These are phyloP conservation scores for Fusarium sp. DNA, from an alignment of 2,329 filamentous ascomycete species.

Conservation along the genomic window DNA sequence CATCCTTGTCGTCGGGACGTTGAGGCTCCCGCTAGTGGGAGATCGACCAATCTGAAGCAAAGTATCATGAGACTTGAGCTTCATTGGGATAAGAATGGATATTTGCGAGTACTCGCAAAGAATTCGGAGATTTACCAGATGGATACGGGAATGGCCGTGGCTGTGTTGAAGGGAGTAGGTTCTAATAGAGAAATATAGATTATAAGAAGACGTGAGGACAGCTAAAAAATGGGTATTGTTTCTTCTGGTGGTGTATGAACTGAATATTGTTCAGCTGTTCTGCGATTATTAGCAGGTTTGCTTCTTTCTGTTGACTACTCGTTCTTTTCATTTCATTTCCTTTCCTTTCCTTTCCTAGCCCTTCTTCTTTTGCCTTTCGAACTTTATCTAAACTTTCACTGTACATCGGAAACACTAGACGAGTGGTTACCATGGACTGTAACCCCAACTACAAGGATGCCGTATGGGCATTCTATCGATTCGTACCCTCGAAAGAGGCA, in stretches of 20 bases:
- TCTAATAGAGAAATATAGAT: neutral
- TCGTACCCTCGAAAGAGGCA: constrained; percentile 39
- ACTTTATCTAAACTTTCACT: neutral
- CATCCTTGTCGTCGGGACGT: constrained; percentile 15
- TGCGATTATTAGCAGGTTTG: too few relatives aligned
- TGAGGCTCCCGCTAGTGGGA: constrained; percentile 6
- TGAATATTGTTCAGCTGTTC: neutral
- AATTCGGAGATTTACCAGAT: neutral
- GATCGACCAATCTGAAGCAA: constrained; percentile 1
- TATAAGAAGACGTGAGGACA: neutral
- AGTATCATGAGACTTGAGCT: neutral
- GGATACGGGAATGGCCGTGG: neutral
- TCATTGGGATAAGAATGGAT: neutral
- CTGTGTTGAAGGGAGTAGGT: neutral
- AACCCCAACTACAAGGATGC: constrained; percentile 42
- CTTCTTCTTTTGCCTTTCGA: neutral
- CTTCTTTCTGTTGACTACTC: neutral
- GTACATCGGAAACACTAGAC: neutral
- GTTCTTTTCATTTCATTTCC: neutral
- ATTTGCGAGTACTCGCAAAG: constrained; percentile 5
- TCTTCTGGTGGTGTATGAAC: neutral
- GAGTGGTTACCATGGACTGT: constrained; percentile 24
- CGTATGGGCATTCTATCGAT: constrained; percentile 43
- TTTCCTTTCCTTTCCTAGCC: neutral
- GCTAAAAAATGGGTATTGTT: neutral